Evolutionary conservation across 2,329 filamentous ascomycete genomes (phyloP).

Genomic region (Aspergillus sp.): DNA sequence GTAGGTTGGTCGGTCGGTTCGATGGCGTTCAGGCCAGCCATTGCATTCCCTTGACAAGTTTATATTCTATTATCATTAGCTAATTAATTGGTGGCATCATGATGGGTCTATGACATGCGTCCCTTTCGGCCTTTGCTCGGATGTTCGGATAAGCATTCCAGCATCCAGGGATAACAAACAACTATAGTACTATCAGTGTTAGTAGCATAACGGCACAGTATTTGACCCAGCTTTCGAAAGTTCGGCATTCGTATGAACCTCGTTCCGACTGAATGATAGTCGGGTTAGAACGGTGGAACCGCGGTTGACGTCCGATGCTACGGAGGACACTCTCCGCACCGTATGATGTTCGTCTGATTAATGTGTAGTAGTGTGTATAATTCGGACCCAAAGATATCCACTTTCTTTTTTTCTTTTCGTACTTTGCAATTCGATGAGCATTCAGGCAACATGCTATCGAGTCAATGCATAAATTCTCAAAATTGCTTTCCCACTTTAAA

Average conservation of each 20-base stretch:
- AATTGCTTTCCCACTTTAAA: not conserved
- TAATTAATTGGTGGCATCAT: not conserved
- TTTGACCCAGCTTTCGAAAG: no score
- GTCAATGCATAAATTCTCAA: not conserved
- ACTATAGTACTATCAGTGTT: no score
- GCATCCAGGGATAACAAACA: not conserved
- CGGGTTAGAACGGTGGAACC: constrained; percentile 8
- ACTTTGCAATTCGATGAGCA: not conserved
- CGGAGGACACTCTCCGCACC: constrained; percentile 9
- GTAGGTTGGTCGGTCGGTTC: not conserved
- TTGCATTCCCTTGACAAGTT: no score
- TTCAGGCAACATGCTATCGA: constrained; percentile 11
- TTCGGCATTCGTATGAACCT: no score
- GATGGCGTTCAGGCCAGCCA: not conserved
- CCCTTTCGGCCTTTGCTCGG: not conserved
- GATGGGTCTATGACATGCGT: no score
- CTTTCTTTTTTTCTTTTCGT: not conserved
- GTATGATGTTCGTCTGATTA: constrained; percentile 11
- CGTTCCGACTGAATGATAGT: not conserved
- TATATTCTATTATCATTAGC: no score
- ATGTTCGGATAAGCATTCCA: not conserved
- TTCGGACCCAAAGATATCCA: not conserved
- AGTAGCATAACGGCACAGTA: no score
- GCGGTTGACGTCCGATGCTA: constrained; percentile 7
- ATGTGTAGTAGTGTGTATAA: not conserved